Evolutionary conservation across 2,329 filamentous ascomycete species (phyloP).

Genomic region (Aspergillus sp.): DNA sequence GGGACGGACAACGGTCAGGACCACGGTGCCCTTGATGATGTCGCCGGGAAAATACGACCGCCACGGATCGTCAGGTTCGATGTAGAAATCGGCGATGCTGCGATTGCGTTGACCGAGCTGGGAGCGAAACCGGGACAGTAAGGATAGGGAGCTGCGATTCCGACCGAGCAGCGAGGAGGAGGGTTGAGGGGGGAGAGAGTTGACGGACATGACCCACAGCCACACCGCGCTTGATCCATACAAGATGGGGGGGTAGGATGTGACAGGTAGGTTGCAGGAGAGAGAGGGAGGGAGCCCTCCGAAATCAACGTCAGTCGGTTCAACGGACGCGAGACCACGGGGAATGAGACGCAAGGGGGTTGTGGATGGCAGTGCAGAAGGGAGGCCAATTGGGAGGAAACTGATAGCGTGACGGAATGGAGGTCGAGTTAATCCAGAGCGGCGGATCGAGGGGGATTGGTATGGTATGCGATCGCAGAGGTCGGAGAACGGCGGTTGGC

Average conservation of each 20-base stretch:
- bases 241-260: constrained; percentile 18
- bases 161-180: constrained; percentile 38
- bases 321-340: too few relatives aligned
- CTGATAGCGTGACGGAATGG: background rate
- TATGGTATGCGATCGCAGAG: too few relatives aligned
- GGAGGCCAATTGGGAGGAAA: background rate
- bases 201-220: constrained; percentile 42
- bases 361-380: background rate
- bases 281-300: background rate
- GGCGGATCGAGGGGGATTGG: background rate
- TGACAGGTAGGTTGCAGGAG: constrained; percentile 1
- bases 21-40: constrained; percentile 59
- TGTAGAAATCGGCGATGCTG: constrained; percentile 60
- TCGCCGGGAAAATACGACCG: constrained; percentile 63
- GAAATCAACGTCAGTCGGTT: background rate
- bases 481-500: too few relatives aligned
- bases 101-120: constrained; percentile 54
- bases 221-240: constrained; percentile 33
- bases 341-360: background rate
- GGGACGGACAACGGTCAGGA: constrained; percentile 60
- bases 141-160: constrained; percentile 42
- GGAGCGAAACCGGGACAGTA: constrained; percentile 56
- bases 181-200: constrained; percentile 31
- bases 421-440: background rate
- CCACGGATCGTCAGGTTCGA: constrained; percentile 63